Conservation (phyloP, 176 grass and related monocot genomes). For the Luzula sylvatica region DNA sequence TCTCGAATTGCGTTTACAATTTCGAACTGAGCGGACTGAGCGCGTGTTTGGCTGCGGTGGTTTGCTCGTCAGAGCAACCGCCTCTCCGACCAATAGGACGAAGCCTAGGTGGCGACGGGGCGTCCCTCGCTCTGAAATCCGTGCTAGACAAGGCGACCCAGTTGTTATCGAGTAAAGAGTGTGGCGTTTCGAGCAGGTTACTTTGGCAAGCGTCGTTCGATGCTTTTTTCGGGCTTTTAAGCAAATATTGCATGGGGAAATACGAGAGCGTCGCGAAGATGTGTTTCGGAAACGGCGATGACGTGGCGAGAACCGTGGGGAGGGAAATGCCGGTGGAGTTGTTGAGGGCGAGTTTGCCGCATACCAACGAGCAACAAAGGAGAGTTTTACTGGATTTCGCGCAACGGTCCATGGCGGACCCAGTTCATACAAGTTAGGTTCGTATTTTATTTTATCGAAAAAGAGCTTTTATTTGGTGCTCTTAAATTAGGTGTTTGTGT, state of each 20-base stretch:
- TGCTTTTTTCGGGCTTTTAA: conserved; percentile 33
- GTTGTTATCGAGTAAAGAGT: conserved; percentile 17
- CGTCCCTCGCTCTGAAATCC: conserved; percentile 18
- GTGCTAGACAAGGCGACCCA: conserved; percentile 24
- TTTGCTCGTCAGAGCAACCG: conserved; percentile 39
- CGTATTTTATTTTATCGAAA: neutral
- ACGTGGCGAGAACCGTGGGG: conserved; percentile 20
- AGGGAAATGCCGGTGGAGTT: conserved; percentile 41
- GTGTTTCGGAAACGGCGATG: conserved; percentile 13
- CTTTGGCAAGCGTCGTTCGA: conserved; percentile 41
- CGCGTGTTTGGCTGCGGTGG: conserved; percentile 31
- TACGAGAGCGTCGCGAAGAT: conserved; percentile 25
- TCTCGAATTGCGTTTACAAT: conserved; percentile 17
- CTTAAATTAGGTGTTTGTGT: conserved; percentile 4
- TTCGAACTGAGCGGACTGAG: conserved; percentile 32
- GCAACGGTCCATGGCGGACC: conserved; percentile 26
- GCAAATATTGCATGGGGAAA: conserved; percentile 30
- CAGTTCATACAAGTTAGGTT: neutral
- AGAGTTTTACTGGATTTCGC: conserved; percentile 25
- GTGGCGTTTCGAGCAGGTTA: conserved; percentile 14
- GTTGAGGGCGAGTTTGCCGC: conserved; percentile 28
- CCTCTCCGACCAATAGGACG: conserved; percentile 30
- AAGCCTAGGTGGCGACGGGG: conserved; percentile 31
- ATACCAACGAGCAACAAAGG: conserved; percentile 30
- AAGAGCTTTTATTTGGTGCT: neutral